These are phyloP conservation scores for Aspergillus carbonarius DNA, from an alignment of 2,329 filamentous ascomycete species.

Conservation along the genomic window DNA sequence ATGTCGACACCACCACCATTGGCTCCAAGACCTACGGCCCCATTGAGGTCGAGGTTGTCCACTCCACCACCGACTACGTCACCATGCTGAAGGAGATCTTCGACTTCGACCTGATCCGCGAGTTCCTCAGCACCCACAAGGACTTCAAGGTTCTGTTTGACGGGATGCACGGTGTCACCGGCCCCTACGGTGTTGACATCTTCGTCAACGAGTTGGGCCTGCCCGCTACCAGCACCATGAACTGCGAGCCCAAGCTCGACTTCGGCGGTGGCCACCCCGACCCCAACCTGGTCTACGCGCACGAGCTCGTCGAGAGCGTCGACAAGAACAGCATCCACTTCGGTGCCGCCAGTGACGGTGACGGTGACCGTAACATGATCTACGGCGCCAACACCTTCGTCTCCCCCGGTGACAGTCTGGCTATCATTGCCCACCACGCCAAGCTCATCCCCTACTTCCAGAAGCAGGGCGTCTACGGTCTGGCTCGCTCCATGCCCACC, in stretches of 20 bases:
- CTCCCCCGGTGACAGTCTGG: slow-evolving; percentile 92
- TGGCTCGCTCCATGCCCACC: slow-evolving; percentile 97
- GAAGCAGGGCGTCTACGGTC: slow-evolving; percentile 91
- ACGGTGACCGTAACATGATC: slow-evolving; percentile 99
- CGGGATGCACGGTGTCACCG: slow-evolving; percentile 89
- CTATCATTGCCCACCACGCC: slow-evolving; percentile 96
- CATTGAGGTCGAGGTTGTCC: slow-evolving; percentile 92
- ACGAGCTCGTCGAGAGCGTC: slow-evolving; percentile 89
- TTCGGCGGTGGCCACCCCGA: slow-evolving; percentile 98
- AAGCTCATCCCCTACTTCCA: slow-evolving; percentile 97
- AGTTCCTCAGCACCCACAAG: slow-evolving; percentile 80
- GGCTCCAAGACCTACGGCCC: slow-evolving; percentile 80
- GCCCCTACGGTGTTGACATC: slow-evolving; percentile 90
- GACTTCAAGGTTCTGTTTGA: slow-evolving; percentile 98
- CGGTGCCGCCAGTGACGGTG: slow-evolving; percentile 92
- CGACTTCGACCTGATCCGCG: slow-evolving; percentile 93
- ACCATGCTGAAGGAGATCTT: slow-evolving; percentile 98
- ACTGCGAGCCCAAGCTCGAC: slow-evolving; percentile 88
- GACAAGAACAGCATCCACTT: slow-evolving; percentile 92
- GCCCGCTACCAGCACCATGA: slow-evolving; percentile 74
- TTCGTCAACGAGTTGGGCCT: slow-evolving; percentile 92
- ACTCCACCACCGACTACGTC: slow-evolving; percentile 89
- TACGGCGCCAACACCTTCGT: slow-evolving; percentile 97
- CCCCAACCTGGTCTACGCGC: slow-evolving; percentile 95
- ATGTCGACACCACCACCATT: slow-evolving; percentile 79